Evolutionary conservation across 148 eudicot genomes (phyloP), one percentile per base, ranked within the genome.

Genomic region (Rhododendron vialii): DNA sequence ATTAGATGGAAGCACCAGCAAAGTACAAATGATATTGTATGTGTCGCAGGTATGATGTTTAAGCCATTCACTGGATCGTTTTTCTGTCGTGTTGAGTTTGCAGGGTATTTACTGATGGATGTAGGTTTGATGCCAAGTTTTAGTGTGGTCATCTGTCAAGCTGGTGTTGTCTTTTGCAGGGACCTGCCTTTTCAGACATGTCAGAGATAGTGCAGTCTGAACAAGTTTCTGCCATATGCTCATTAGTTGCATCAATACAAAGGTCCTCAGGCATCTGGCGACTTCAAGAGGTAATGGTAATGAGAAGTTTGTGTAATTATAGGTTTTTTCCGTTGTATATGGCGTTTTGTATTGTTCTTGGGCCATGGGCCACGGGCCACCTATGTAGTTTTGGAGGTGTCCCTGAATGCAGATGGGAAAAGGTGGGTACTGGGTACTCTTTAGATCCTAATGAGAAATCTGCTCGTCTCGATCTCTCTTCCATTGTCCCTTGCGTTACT

Each of bases 201-300:
- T 81, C 94, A 75, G 81, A 89, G 67, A 84, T 77, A 80, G 84
- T 92, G 89, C 85, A 88, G 86, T 61, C 89, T 87, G 91, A 90
- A 86, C 91, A 89, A 91, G 87, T 86, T 90, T 88, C 90, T 69
- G 96, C 98, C 45, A 80, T 96, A 81, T 94, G 95, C 89, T 91
- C 93, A 53, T 93, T 96, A 59, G 88, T 96, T 79, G 95, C 95
- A 89, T 95, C 97, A 85, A 87, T 94, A 88, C 95, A 92, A 90
- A 93, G 98, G 88, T 91, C 92, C 85, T 85, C 90, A 20, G 99
- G 99, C 79, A 91, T 96, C 47, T 95, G 99, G 99, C 92, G 99
- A 90, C 91, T 96, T 77, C 91, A 95, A 86, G 96, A 96, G 98
- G 99, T 96, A 93, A 87, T 50, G 61, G 12, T 78, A 50, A 69